phyloP scores from a whole-genome alignment of 495 filamentous ascomycete species.

The Hypoxylon rickii region DNA sequence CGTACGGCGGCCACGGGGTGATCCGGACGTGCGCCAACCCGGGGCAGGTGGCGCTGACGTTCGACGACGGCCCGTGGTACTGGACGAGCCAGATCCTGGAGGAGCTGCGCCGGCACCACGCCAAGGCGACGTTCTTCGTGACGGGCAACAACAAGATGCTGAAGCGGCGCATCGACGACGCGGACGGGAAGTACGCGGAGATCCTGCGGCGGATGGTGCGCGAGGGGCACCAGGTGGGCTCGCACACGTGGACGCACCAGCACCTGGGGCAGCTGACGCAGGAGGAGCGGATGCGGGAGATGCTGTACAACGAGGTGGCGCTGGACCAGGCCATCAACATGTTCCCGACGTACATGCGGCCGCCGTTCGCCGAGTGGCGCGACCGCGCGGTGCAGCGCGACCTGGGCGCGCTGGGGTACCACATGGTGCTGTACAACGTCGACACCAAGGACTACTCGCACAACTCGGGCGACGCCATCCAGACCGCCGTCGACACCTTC shows the following conservation, averaged over 20 bases:
- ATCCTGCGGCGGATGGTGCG: conserved; percentile 56
- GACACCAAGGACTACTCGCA: conserved; percentile 72
- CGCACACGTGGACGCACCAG: conserved; percentile 74
- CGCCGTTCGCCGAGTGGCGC: conserved; percentile 69
- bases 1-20: conserved; percentile 57
- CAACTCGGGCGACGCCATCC: conserved; percentile 54
- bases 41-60: conserved; percentile 68
- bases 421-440: conserved; percentile 66
- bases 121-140: conserved; percentile 70
- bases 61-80: conserved; percentile 67
- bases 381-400: conserved; percentile 47
- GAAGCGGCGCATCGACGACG: conserved; percentile 43
- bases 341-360: conserved; percentile 76
- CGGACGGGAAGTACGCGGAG: conserved; percentile 8
- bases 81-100: conserved; percentile 65
- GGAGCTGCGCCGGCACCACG: conserved; percentile 56
- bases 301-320: conserved; percentile 72
- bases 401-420: conserved; percentile 64
- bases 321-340: conserved; percentile 66
- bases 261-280: conserved; percentile 60
- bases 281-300: conserved; percentile 57
- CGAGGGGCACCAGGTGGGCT: conserved; percentile 71
- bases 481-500: conserved; percentile 58
- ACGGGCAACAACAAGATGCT: conserved; percentile 63
- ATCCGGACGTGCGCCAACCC: conserved; percentile 65